Evolutionary conservation across 106 monocot genomes (phyloP), one percentile per base, ranked within the genome.

Genomic region (Dioscorea alata): DNA sequence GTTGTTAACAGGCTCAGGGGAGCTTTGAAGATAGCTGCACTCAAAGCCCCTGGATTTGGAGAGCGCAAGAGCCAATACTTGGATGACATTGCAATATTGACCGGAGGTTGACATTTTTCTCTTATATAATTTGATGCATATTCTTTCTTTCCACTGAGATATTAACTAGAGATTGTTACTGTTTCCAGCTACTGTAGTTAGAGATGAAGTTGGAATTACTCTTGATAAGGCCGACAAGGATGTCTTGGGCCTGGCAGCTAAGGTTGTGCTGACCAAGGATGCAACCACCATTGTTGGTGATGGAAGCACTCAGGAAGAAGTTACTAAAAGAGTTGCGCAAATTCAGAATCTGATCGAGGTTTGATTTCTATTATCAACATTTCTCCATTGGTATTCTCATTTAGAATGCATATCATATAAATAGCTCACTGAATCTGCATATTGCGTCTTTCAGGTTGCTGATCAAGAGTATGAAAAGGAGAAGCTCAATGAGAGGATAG

Each of bases 1-100:
- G 92, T 97, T 59, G 89, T 89, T 10, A 97, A 97, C 60, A 92
- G 92, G 71, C 82, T 97, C 60, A 89, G 89, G 79, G 97, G 97
- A 10, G 77, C 97, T 50, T 67, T 92, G 72, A 97, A 97, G 70
- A 89, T 97, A 69, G 92, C 96, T 63, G 96, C 96, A 34, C 80
- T 97, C 12, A 97, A 97, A 74, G 96, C 96, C 51, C 96, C 96
- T 82, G 96, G 92, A 54, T 97, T 97, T 79, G 96, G 96, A 59
- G 96, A 97, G 76, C 79, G 96, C 34, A 97, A 97, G 72, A 97
- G 92, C 66, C 92, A 97, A 54, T 97, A 92, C 72, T 86, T 97
- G 74, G 92, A 92, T 77, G 92, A 92, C 57, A 92, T 92, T 75
- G 89, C 97, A 5, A 97, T 97, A 22, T 78, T 97, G 24, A 92